phyloP scores from a whole-genome alignment of 148 eudicot genomes.

The Fagopyrum homotropicum region DNA sequence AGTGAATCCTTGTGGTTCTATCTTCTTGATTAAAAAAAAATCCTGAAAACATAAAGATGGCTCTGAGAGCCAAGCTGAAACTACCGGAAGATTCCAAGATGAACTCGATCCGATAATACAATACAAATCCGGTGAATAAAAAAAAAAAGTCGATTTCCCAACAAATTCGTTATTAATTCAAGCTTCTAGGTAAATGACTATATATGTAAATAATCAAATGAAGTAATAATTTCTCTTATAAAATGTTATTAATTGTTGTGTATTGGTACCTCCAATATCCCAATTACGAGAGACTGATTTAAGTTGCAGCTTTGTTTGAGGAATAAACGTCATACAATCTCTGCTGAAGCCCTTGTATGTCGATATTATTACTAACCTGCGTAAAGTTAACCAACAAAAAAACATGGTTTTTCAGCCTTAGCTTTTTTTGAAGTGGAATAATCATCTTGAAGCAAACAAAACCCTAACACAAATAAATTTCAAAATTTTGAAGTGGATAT shows the following conservation, averaged over 20 bases:
- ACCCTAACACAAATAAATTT: no score
- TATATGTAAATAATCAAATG: not conserved
- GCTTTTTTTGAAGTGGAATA: no score
- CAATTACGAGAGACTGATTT: not conserved
- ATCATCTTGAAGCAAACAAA: no score
- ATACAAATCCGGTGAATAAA: no score
- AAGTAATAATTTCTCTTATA: not conserved
- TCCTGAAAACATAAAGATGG: no score
- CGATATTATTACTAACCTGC: conserved; percentile 12
- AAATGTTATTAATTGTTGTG: not conserved
- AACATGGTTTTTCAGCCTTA: not conserved
- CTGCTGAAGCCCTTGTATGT: conserved; percentile 22
- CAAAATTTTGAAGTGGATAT: no score
- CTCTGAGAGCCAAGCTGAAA: no score
- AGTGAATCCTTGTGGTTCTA: no score
- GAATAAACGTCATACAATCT: conserved; percentile 20
- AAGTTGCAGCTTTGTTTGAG: not conserved
- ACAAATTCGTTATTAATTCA: not conserved
- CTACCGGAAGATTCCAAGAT: no score
- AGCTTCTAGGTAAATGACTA: not conserved
- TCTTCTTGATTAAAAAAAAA: no score
- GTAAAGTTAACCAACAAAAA: not conserved
- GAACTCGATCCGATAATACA: no score
- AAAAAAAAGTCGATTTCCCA: no score
- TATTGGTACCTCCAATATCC: not conserved